Percentiles rank a stretch among this genome's conserved stretches.
phyloP scores from a whole-genome alignment of 73 alveolate species.

The Urostyla sp. region DNA sequence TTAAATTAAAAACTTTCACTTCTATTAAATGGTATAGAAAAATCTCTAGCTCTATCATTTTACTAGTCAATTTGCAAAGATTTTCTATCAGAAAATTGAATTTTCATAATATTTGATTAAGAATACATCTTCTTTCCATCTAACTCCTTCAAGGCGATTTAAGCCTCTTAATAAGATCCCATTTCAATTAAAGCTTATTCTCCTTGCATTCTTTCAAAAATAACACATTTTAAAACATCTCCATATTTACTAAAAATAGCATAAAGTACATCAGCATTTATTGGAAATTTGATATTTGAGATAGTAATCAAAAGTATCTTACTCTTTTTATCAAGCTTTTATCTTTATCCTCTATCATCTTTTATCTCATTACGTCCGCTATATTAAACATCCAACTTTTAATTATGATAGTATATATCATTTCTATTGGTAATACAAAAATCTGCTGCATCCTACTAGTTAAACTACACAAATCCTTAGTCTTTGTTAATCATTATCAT shows the following conservation, averaged over 20 bases:
- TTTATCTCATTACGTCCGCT: slow-evolving; percentile 52
- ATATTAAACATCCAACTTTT: slow-evolving; percentile 19
- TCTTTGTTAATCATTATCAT: slow-evolving; percentile 55
- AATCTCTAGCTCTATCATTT: slow-evolving; percentile 41
- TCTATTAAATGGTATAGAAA: too few species aligned
- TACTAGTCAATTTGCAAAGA: slow-evolving; percentile 34
- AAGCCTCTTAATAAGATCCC: slow-evolving; percentile 30
- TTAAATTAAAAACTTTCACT: too few species aligned
- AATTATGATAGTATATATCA: slow-evolving; percentile 22
- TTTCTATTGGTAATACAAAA: slow-evolving; percentile 27
- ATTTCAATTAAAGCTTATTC: slow-evolving; percentile 62
- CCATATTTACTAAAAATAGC: slow-evolving; percentile 48
- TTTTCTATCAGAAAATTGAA: slow-evolving; percentile 41
- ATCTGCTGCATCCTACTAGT: slow-evolving; percentile 42
- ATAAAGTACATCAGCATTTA: slow-evolving; percentile 49
- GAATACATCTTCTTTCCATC: slow-evolving; percentile 51
- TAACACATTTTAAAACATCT: slow-evolving; percentile 46
- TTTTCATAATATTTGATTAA: slow-evolving; percentile 50
- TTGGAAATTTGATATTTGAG: slow-evolving; percentile 33
- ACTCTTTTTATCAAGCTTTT: neutral
- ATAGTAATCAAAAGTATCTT: slow-evolving; percentile 58
- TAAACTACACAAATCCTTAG: slow-evolving; percentile 64
- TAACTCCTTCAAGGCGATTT: slow-evolving; percentile 17
- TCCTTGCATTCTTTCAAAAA: slow-evolving; percentile 54
- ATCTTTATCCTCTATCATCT: slow-evolving; percentile 24